Base-by-base conservation (phyloP, 148 eudicot species). In the Amaranthus hypochondriacus region DNA sequence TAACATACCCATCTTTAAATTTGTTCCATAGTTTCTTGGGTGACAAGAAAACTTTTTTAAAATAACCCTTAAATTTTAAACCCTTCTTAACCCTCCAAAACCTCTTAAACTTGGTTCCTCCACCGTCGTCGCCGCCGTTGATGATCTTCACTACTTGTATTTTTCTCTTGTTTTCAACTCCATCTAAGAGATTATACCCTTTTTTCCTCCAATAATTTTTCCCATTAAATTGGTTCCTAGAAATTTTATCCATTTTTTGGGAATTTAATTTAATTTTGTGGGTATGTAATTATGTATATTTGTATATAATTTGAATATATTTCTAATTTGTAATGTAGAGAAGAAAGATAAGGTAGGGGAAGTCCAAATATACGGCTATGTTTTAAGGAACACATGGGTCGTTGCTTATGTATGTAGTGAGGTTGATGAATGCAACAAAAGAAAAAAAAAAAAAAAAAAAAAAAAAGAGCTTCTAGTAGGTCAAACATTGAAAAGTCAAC, bases 121-220 rank as follows among this genome's bases (percentile, higher is more conserved):
- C 49, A 2, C n/a, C 13, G 43, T 52, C 15, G 14, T 42, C 44
- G 48, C 28, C n/a, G 7, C 63, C 77, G 10, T 87, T 79, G 15
- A 79, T 80, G 3, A 92, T 57, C 72, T 67, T 70, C 0, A 83
- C 77, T 1, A 82, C 79, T 74, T 79, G 79, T n/a, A 78, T 54
- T 9, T 77, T 84, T 69, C 81, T 86, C 66, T 59, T 65, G 13
- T 74, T 57, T 47, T 65, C 39, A 5, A 53, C 21, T 5, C 81
- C 77, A 55, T 82, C 75, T 11, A 88, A 71, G 21, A 85, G 83
- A 64, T 70, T 64, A 79, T 92, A 87, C 7, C 81, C 81, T 7
- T 79, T 83, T 73, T 81, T 85, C 42, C 76, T 83, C 84, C 87
- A 82, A 43, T 78, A 81, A 74, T 79, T 85, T 42, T 63, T 78